Base-by-base conservation (phyloP, 805 yeast genomes). In the Vanderwaltozyma tropicalis region DNA sequence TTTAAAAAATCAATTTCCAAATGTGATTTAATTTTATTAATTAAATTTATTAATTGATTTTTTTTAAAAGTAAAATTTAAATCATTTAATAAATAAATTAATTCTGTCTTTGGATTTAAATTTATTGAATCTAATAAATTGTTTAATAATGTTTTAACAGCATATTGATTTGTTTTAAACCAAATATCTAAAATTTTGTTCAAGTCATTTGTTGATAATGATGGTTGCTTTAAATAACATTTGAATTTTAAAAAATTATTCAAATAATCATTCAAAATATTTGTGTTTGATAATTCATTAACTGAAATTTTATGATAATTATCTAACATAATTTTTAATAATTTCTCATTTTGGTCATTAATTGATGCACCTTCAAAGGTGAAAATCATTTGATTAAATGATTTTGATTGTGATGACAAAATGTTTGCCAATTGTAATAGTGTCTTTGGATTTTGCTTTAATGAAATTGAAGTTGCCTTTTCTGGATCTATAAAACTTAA, bases 61-160 rank as follows among this genome's bases (percentile, higher is more conserved):
- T 44, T 35, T 17, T 43, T 38, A 34, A 46, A 50, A 8, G 43
- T 38, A 40, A 52, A 53, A 4, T 39, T 26, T 34, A 54, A 26
- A 31, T 47, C 48, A 35, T 44, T 44, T 16, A 41, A 35, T 14
- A 52, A 34, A 34, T 44, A 45, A 8, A 52, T 29, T 10, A 34
- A 28, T 18, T 44, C 39, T 12, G 46, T 37, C n/a, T 41, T 37
- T 13, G 55, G 45, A 20, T 53, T 47, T 39, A 57, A 39, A 31
- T 53, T 47, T 3, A 53, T 37, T 6, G 60, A 50, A 35, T 59
- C 63, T 5, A 55, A 49, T 27, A 56, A 42, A 32, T 59, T 59
- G 36, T 59, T 56, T 45, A 55, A 54, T 10, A 56, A 42, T 3
- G 48, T 32, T 29, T 48, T 53, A 12, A 55, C 32, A 11, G 45